These are phyloP conservation scores for Strobilomyces echinocephalus DNA, from an alignment of 768 basidiomycete species.

Conservation along the genomic window DNA sequence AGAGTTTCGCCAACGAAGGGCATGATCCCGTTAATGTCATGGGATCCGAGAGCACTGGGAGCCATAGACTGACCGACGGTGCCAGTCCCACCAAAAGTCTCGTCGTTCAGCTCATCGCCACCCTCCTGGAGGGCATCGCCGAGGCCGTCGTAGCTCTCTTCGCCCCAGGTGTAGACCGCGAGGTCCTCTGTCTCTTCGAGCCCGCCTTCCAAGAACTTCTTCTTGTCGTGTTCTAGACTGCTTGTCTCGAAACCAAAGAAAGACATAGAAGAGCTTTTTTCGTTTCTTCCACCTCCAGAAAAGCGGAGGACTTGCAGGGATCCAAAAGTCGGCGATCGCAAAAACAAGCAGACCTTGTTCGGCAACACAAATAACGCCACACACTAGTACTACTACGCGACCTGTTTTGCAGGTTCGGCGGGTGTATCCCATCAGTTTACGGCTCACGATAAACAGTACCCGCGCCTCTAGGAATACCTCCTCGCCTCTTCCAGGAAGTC, in stretches of 20 bases:
- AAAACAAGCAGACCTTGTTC: slow-evolving; percentile 1
- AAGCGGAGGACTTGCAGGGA: slow-evolving; percentile 11
- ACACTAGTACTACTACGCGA: slow-evolving; percentile 11
- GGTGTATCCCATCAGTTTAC: too few species aligned
- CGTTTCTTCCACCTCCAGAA: slow-evolving; percentile 15
- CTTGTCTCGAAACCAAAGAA: slow-evolving; percentile 75
- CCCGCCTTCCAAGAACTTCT: slow-evolving; percentile 45
- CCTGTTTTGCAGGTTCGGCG: too few species aligned
- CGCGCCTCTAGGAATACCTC: slow-evolving; percentile 10
- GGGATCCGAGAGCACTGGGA: slow-evolving; percentile 10
- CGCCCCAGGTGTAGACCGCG: slow-evolving; percentile 90
- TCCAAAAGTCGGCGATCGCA: slow-evolving; percentile 17
- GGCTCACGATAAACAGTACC: not conserved
- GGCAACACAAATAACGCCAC: slow-evolving; percentile 25
- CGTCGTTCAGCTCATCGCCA: slow-evolving; percentile 91
- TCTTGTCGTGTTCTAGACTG: slow-evolving; percentile 62
- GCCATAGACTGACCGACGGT: slow-evolving; percentile 58
- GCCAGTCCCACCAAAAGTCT: slow-evolving; percentile 81
- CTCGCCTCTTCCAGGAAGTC: slow-evolving; percentile 78
- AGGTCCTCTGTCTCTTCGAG: slow-evolving; percentile 69
- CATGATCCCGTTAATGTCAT: slow-evolving; percentile 3
- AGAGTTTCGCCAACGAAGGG: not conserved
- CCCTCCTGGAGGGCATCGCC: slow-evolving; percentile 85
- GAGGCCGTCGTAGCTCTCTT: slow-evolving; percentile 84
- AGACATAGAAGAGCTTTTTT: slow-evolving; percentile 47